A percentile compares a stretch with the other conserved stretches of the same genome.
These are phyloP conservation scores for Magnaporthiopsis poae DNA, from an alignment of 2,329 filamentous ascomycete genomes.

Conservation along the genomic window DNA sequence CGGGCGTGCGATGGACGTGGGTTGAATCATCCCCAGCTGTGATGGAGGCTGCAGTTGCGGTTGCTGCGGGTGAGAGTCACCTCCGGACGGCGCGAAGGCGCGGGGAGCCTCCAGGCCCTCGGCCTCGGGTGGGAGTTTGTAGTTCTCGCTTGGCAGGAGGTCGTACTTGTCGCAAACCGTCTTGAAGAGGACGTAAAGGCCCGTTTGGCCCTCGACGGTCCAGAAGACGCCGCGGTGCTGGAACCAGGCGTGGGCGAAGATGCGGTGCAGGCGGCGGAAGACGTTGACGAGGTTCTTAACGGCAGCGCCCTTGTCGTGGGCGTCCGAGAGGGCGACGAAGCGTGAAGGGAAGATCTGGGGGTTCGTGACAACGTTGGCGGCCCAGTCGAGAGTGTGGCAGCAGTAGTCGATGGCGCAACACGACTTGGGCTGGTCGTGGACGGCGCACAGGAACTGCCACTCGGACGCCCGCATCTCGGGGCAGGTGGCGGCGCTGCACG, in stretches of 20 bases:
- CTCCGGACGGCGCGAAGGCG: neutral
- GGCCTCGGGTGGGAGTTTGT: constrained; percentile 86
- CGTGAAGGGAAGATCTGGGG: constrained; percentile 91
- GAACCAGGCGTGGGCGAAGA: constrained; percentile 98
- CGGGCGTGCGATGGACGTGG: neutral
- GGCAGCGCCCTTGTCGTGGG: constrained; percentile 52
- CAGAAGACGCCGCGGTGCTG: constrained; percentile 93
- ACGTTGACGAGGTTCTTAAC: constrained; percentile 86
- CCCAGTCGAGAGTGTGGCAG: constrained; percentile 97
- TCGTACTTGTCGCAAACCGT: constrained; percentile 88
- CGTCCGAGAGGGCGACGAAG: constrained; percentile 48
- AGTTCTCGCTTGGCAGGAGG: constrained; percentile 84
- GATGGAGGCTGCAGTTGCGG: constrained; percentile 5
- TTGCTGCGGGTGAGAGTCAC: neutral
- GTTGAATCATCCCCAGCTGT: neutral
- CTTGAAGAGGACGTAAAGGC: constrained; percentile 93
- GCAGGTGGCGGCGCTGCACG: constrained; percentile 81
- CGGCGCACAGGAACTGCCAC: constrained; percentile 97
- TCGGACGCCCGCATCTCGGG: constrained; percentile 97
- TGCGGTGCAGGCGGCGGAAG: constrained; percentile 84
- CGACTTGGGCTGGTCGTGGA: constrained; percentile 90
- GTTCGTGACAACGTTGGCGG: constrained; percentile 84
- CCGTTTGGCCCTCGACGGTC: constrained; percentile 82
- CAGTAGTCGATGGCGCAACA: constrained; percentile 99
- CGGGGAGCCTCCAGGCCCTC: constrained; percentile 59